Evolutionary conservation across 768 basidiomycete genomes (phyloP).

Genomic region (Lentinula lateritia): DNA sequence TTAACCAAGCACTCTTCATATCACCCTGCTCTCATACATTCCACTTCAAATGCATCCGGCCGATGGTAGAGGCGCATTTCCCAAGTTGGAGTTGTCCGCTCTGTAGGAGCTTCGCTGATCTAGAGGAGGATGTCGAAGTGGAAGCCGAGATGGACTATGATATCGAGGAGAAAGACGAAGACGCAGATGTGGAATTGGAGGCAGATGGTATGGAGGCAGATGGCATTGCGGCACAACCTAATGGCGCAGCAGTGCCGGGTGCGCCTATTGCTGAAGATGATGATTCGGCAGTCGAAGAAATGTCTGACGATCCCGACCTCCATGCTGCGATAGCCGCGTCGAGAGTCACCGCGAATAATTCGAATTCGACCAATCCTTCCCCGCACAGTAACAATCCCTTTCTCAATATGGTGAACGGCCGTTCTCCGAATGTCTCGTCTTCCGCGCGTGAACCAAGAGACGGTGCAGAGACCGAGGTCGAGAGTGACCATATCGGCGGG

Average conservation of each 20-base stretch:
- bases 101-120: conserved; percentile 90
- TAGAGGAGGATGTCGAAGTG: conserved; percentile 90
- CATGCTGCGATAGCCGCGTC: background rate
- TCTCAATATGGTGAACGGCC: background rate
- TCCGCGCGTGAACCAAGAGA: conserved; percentile 7
- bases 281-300: background rate
- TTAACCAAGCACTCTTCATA: conserved; percentile 95
- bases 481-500: conserved; percentile 19
- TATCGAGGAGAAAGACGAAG: background rate
- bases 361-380: background rate
- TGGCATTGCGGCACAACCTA: too few relatives aligned
- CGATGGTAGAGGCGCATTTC: conserved; percentile 82
- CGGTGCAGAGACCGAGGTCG: conserved; percentile 35
- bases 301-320: background rate
- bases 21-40: conserved; percentile 96
- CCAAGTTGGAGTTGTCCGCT: conserved; percentile 94
- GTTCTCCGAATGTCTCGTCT: background rate
- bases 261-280: background rate
- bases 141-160: conserved; percentile 23
- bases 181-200: background rate
- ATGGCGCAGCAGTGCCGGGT: background rate
- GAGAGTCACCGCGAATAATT: background rate
- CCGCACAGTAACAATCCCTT: background rate
- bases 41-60: conserved; percentile 96
- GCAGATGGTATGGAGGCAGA: background rate